phyloP scores from a whole-genome alignment of 176 grass and related monocot species.

The Musa schizocarpa region DNA sequence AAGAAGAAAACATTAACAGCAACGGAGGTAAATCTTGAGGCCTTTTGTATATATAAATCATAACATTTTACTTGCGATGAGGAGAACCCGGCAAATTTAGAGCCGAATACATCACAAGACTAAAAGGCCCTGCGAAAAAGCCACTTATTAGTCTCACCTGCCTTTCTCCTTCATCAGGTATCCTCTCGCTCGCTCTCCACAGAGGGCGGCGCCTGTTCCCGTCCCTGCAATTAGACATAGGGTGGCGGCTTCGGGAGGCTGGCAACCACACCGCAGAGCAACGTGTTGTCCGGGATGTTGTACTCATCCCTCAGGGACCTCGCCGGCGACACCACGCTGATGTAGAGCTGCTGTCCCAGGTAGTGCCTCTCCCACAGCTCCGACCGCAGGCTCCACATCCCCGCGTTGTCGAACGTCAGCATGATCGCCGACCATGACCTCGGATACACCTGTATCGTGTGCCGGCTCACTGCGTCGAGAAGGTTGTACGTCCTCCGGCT shows the following conservation, averaged over 20 bases:
- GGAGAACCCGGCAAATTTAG: no score
- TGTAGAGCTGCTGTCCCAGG: conserved; percentile 1
- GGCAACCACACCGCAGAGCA: neutral
- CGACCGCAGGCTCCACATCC: conserved; percentile 6
- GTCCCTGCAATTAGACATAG: neutral
- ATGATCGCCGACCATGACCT: conserved; percentile 3
- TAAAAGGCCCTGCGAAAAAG: no score
- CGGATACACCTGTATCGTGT: neutral
- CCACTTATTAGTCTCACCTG: no score
- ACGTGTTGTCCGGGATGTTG: neutral
- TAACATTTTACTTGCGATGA: no score
- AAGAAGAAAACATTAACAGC: no score
- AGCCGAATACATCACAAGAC: no score
- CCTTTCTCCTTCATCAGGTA: no score
- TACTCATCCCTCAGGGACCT: conserved; percentile 2
- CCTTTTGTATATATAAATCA: no score
- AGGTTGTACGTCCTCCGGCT: neutral
- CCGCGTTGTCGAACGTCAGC: conserved; percentile 9
- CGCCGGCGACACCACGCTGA: conserved; percentile 5
- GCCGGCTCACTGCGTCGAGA: conserved; percentile 1
- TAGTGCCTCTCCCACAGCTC: neutral
- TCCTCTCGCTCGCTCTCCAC: no score
- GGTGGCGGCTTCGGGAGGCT: neutral
- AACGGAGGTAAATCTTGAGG: no score
- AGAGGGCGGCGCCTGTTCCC: no score